These are phyloP conservation scores for Rhodamnia rubescens DNA, from an alignment of 345 rosid species.

Conservation along the genomic window DNA sequence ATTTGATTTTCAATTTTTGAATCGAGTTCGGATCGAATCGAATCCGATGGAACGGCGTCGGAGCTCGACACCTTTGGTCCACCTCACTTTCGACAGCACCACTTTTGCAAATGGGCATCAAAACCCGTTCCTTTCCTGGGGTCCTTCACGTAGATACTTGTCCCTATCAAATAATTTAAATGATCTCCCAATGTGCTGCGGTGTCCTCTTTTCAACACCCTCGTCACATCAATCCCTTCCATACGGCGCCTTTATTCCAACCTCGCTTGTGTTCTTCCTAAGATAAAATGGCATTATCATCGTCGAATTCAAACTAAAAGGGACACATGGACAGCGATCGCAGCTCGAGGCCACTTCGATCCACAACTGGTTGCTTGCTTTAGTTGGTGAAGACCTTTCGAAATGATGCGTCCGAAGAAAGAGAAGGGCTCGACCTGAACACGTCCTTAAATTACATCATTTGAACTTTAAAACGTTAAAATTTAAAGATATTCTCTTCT, in stretches of 20 bases:
- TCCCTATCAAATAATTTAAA: background rate
- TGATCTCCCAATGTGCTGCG: background rate
- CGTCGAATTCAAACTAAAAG: background rate
- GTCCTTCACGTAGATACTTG: background rate
- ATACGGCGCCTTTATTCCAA: background rate
- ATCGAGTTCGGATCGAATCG: no score
- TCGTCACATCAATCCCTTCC: background rate
- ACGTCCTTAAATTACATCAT: no score
- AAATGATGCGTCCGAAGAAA: background rate
- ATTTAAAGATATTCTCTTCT: no score
- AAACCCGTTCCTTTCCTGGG: background rate
- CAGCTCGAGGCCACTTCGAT: background rate
- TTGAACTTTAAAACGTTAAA: no score
- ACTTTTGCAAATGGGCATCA: no score
- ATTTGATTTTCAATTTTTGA: no score
- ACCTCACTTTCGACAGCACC: no score
- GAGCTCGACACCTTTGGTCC: no score
- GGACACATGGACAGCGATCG: background rate
- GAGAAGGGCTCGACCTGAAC: background rate
- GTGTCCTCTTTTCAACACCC: background rate
- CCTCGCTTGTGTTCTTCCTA: background rate
- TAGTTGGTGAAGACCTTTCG: background rate
- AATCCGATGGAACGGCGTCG: no score
- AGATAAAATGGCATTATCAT: background rate
- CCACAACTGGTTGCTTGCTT: background rate